Evolutionary conservation across 1,284 basidiomycete species (phyloP).

Genomic region (Laetiporus sulphureus): DNA sequence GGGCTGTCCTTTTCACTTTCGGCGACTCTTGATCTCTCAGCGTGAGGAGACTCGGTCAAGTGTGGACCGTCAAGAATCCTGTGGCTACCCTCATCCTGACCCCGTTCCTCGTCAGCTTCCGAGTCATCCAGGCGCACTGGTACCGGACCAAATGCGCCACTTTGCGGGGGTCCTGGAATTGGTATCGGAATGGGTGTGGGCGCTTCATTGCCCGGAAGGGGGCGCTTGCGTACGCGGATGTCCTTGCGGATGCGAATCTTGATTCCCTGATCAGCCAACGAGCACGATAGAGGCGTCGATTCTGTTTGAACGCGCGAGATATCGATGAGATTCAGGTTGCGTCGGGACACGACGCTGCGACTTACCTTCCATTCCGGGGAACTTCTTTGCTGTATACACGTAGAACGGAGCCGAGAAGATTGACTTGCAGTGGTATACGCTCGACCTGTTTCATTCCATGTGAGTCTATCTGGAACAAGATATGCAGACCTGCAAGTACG

Average conservation of each 20-base stretch:
- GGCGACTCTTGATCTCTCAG: conserved; percentile 21
- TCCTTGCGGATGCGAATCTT: conserved; percentile 91
- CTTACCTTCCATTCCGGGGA: conserved; percentile 87
- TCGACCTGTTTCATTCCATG: too few species aligned
- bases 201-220: conserved; percentile 32
- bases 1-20: conserved; percentile 17
- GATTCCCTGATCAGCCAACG: conserved; percentile 87
- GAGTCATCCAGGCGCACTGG: conserved; percentile 31
- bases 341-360: conserved; percentile 8
- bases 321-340: background rate
- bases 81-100: conserved; percentile 17
- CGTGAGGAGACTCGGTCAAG: too few species aligned
- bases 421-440: conserved; percentile 71
- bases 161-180: conserved; percentile 12
- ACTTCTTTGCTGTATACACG: conserved; percentile 92
- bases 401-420: conserved; percentile 85
- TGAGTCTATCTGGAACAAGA: too few species aligned
- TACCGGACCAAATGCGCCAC: conserved; percentile 22
- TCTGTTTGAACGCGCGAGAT: conserved; percentile 37
- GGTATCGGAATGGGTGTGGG: conserved; percentile 20
- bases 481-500: too few species aligned
- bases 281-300: conserved; percentile 82
- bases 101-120: conserved; percentile 18
- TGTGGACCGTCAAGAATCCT: conserved; percentile 17
- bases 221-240: conserved; percentile 71